These are phyloP conservation scores for Phaseolus coccineus DNA, from an alignment of 331 rosid species.

Conservation along the genomic window DNA sequence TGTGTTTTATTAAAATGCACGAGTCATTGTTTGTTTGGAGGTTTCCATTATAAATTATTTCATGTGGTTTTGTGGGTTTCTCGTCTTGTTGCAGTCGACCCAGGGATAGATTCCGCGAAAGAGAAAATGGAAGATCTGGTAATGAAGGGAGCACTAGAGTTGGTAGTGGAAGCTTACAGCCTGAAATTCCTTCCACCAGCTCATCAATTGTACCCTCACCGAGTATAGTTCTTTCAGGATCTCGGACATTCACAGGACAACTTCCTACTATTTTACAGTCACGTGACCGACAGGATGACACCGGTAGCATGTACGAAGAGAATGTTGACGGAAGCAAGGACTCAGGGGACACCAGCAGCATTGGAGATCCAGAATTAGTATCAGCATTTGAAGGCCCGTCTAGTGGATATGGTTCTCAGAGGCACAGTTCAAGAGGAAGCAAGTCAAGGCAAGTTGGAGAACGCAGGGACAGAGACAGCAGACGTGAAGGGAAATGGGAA, in stretches of 20 bases:
- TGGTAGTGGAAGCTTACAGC: slow-evolving; percentile 63
- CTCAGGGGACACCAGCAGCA: slow-evolving; percentile 86
- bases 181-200: slow-evolving; percentile 65
- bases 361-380: slow-evolving; percentile 80
- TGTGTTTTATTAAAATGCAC: not conserved
- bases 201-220: slow-evolving; percentile 64
- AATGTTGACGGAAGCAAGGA: slow-evolving; percentile 91
- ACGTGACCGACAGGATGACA: slow-evolving; percentile 84
- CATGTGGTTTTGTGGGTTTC: slow-evolving; percentile 26
- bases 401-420: slow-evolving; percentile 79
- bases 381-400: slow-evolving; percentile 84
- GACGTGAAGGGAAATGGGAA: slow-evolving; percentile 98
- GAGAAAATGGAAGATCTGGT: slow-evolving; percentile 85
- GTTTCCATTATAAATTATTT: not conserved
- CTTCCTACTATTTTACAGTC: slow-evolving; percentile 84
- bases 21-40: too few species aligned
- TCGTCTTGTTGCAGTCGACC: slow-evolving; percentile 66
- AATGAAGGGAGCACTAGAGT: slow-evolving; percentile 76
- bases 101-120: slow-evolving; percentile 90
- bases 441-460: slow-evolving; percentile 82
- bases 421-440: slow-evolving; percentile 87
- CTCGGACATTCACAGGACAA: slow-evolving; percentile 79
- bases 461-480: slow-evolving; percentile 79
- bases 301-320: slow-evolving; percentile 80
- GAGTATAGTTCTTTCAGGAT: slow-evolving; percentile 73